phyloP scores from a whole-genome alignment of 352 stramenopile species.

The Pelagophyceae sp. region DNA sequence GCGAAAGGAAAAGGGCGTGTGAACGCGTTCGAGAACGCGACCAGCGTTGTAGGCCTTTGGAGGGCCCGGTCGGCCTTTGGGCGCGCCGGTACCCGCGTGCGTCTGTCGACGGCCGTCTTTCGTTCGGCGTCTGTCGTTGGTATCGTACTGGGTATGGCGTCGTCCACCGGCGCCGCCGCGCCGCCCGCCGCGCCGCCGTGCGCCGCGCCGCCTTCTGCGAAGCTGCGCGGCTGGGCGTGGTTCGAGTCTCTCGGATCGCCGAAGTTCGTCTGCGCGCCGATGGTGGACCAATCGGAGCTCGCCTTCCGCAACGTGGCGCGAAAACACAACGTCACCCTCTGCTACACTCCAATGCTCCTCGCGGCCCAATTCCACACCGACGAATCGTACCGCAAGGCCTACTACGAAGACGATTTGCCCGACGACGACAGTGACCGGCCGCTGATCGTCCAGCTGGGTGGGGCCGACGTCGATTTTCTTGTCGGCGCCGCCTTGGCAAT shows the following conservation, averaged over 20 bases:
- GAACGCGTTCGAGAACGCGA: too few species aligned
- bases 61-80: too few species aligned
- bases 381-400: background rate
- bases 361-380: slow-evolving; percentile 52
- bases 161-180: too few species aligned
- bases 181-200: too few species aligned
- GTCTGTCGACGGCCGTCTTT: too few species aligned
- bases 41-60: too few species aligned
- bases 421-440: slow-evolving; percentile 72
- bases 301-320: slow-evolving; percentile 91
- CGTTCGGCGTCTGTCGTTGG: too few species aligned
- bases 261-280: slow-evolving; percentile 71
- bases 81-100: too few species aligned
- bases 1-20: too few species aligned
- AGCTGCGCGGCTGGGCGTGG: too few species aligned
- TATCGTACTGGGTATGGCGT: too few species aligned
- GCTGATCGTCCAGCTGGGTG: slow-evolving; percentile 88
- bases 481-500: slow-evolving; percentile 50
- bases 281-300: slow-evolving; percentile 93
- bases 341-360: slow-evolving; percentile 97
- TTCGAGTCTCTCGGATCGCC: slow-evolving; percentile 24
- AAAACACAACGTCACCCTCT: slow-evolving; percentile 82
- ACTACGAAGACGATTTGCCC: slow-evolving; percentile 48
- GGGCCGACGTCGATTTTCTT: slow-evolving; percentile 81
- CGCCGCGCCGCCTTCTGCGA: too few species aligned